Evolutionary conservation across 768 basidiomycete species (phyloP).

Genomic region (Boletus rex-veris): DNA sequence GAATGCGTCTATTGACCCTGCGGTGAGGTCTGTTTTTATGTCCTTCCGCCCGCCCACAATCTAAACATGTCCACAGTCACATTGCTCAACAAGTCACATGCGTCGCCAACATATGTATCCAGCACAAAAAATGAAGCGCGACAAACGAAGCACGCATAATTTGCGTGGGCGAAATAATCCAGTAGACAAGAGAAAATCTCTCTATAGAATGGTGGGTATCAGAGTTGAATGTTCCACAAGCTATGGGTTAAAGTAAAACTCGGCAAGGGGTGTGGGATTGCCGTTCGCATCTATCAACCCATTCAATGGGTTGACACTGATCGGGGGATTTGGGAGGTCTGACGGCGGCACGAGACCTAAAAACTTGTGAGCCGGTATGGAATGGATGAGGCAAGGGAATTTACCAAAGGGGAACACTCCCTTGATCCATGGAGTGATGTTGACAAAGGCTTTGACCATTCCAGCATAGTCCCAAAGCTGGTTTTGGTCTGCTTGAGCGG

Average conservation of each 20-base stretch:
- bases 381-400: slow-evolving; percentile 6
- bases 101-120: slow-evolving; percentile 17
- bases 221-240: slow-evolving; percentile 2
- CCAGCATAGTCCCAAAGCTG: slow-evolving; percentile 47
- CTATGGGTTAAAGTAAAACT: slow-evolving; percentile 29
- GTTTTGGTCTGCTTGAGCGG: slow-evolving; percentile 33
- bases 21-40: too few species aligned
- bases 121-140: slow-evolving; percentile 19
- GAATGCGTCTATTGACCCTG: neutral
- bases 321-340: slow-evolving; percentile 21
- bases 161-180: neutral
- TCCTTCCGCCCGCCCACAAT: neutral
- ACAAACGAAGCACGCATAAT: slow-evolving; percentile 4
- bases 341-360: slow-evolving; percentile 36
- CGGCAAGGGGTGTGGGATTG: slow-evolving; percentile 50
- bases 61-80: neutral
- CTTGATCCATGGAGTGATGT: slow-evolving; percentile 33
- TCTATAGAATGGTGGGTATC: slow-evolving; percentile 23
- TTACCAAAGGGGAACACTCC: slow-evolving; percentile 61
- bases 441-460: slow-evolving; percentile 40
- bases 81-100: slow-evolving; percentile 26
- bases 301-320: slow-evolving; percentile 50
- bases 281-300: slow-evolving; percentile 39
- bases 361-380: slow-evolving; percentile 6
- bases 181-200: neutral